phyloP scores from a whole-genome alignment of 2,329 filamentous ascomycete species.

The Blastomyces silverae region DNA sequence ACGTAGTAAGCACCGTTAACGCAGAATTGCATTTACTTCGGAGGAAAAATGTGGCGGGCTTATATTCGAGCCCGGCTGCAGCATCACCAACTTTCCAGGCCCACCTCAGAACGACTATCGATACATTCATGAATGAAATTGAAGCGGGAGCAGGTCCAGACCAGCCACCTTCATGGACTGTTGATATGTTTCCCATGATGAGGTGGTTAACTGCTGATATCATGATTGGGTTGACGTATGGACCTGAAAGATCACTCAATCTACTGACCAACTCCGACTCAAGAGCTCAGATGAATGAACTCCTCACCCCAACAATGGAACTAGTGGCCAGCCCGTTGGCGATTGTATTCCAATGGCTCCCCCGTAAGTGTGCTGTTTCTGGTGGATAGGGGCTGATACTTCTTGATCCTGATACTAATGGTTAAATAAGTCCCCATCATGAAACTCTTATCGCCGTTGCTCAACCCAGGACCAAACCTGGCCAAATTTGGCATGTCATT shows the following conservation, averaged over 20 bases:
- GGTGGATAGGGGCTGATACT: neutral
- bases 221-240: conserved; percentile 20
- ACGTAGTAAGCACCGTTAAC: conserved; percentile 21
- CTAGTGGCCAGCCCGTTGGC: conserved; percentile 8
- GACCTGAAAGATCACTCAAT: conserved; percentile 15
- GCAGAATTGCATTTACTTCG: conserved; percentile 19
- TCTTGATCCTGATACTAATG: neutral
- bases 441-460: conserved; percentile 7
- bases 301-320: conserved; percentile 12
- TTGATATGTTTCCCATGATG: conserved; percentile 19
- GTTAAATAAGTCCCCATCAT: neutral
- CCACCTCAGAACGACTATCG: conserved; percentile 16
- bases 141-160: conserved; percentile 15
- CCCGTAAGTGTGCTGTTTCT: conserved; percentile 16
- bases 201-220: conserved; percentile 21
- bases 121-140: conserved; percentile 18
- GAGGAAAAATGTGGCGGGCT: conserved; percentile 17
- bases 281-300: conserved; percentile 15
- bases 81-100: conserved; percentile 16
- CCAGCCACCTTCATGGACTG: conserved; percentile 10
- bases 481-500: conserved; percentile 17
- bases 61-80: conserved; percentile 19
- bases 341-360: conserved; percentile 18
- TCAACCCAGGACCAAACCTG: conserved; percentile 14
- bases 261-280: conserved; percentile 18